phyloP scores from a whole-genome alignment of 1,284 basidiomycete species.

The Tremellales sp. region DNA sequence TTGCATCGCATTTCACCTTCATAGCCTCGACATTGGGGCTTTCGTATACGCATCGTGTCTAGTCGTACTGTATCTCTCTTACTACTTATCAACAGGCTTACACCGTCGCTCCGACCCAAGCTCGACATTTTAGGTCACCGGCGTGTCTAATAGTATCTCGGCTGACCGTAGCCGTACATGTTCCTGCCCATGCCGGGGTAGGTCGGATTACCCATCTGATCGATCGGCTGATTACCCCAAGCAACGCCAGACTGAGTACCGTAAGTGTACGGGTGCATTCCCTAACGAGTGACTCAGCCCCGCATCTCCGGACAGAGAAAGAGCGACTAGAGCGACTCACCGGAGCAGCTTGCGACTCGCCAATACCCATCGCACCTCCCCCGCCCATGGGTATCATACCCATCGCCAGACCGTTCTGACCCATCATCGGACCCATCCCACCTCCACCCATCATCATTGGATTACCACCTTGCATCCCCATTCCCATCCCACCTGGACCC shows the following conservation, averaged over 20 bases:
- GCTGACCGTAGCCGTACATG: constrained; percentile 32
- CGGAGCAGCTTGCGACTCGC: constrained; percentile 33
- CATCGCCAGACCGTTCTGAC: constrained; percentile 10
- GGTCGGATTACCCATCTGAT: constrained; percentile 32
- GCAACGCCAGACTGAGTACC: constrained; percentile 34
- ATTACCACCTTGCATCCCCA: constrained; percentile 3
- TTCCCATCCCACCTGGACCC: constrained; percentile 10
- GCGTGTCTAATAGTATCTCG: constrained; percentile 11
- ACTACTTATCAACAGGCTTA: no score
- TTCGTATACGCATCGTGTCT: no score
- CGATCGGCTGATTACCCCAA: constrained; percentile 31
- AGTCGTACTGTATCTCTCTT: no score
- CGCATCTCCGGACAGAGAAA: neutral
- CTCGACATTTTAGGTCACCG: neutral
- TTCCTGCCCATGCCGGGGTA: constrained; percentile 28
- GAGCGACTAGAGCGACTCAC: constrained; percentile 16
- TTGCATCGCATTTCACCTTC: no score
- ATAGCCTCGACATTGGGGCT: no score
- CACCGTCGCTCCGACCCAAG: neutral
- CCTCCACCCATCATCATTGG: constrained; percentile 7
- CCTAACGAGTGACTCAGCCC: constrained; percentile 14
- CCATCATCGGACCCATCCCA: constrained; percentile 15
- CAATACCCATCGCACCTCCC: constrained; percentile 7
- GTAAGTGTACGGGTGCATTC: constrained; percentile 39
- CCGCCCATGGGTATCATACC: constrained; percentile 6